Conservation (phyloP, 169 alveolate species). For the Eimeria tenella region DNA sequence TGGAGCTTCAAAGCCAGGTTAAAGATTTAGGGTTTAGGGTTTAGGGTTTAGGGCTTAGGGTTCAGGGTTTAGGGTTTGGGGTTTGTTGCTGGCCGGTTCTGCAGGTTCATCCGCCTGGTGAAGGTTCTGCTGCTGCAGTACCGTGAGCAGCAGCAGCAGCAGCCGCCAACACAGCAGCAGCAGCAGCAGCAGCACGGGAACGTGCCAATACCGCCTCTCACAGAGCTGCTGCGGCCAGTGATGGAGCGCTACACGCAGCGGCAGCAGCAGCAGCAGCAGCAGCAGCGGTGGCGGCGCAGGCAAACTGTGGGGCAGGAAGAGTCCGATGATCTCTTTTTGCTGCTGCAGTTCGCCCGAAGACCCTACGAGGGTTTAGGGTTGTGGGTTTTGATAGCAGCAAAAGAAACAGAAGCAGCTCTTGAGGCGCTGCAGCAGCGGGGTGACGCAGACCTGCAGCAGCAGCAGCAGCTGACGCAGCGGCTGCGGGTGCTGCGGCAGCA, state of each 20-base stretch:
- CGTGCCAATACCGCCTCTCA: not conserved
- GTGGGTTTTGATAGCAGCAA: conserved; percentile 37
- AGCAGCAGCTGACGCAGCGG: conserved; percentile 21
- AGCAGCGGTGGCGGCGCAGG: conserved; percentile 32
- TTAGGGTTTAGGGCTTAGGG: not conserved
- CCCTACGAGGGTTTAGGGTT: not conserved
- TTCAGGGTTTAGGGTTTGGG: not conserved
- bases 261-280: conserved; percentile 63
- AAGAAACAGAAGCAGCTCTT: not conserved
- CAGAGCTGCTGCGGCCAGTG: conserved; percentile 32
- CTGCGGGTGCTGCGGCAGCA: conserved; percentile 66
- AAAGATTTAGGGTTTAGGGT: not conserved
- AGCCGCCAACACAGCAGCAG: conserved; percentile 4
- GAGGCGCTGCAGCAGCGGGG: conserved; percentile 10
- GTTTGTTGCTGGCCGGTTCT: not conserved
- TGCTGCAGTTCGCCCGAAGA: conserved; percentile 56
- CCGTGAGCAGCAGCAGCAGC: conserved; percentile 57
- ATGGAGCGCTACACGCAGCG: not conserved
- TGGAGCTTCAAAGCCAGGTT: not conserved
- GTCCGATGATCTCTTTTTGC: conserved; percentile 39
- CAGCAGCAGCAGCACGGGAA: conserved; percentile 21
- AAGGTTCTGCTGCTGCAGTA: conserved; percentile 43
- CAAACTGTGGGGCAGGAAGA: conserved; percentile 42
- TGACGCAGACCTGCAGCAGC: conserved; percentile 10
- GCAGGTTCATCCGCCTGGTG: conserved; percentile 47